Evolutionary conservation across 768 basidiomycete species (phyloP), one percentile per base, ranked within the genome.

Genomic region (Termitomyces sp.): DNA sequence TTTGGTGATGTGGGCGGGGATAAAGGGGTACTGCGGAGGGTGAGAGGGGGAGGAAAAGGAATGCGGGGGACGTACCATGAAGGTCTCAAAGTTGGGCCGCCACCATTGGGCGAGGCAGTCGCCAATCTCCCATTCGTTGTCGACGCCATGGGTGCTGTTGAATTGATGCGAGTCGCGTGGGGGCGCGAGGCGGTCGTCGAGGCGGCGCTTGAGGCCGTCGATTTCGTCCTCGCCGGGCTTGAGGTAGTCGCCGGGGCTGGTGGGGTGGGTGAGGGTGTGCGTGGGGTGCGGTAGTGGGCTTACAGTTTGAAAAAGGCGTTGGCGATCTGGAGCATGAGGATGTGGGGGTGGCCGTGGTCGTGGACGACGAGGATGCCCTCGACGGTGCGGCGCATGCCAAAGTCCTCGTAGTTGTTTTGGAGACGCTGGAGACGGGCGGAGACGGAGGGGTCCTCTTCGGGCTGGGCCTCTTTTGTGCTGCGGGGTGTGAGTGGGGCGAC

Each of bases 221-320:
- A 88, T 79, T 65, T 98, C 96, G 65, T 92, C 88, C 75, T 98
- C 97, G 8, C 93, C 92, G 1, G 96, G 96, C 68, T 94, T 94
- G 58, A 99, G 86, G 73, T 98, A 98, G 74, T 98, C 94, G n/a
- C 97, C 97, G 4, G 97, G 97, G 14, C 94, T 95, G 58, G 12
- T 95, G 58, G 12, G 46, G 46, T 43, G 55, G 4, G n/a, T 7
- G n/a, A 20, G 24, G 24, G 4, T 3, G n/a, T 9, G 29, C 9
- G 18, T 7, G 5, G 39, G 6, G 36, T 2, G 36, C 36, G 4
- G 7, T 6, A 5, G 5, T 7, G 18, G n/a, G 77, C 89, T 65
- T 65, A 94, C 93, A 99, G 85, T 72, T 98, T 98, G 82, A 98
- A 98, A 73, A 98, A 99, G 16, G 94, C 94, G 70, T 97, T 98